Base-by-base conservation (phyloP, 192 early-diverging fungal species). In the Coemansia furcata region DNA sequence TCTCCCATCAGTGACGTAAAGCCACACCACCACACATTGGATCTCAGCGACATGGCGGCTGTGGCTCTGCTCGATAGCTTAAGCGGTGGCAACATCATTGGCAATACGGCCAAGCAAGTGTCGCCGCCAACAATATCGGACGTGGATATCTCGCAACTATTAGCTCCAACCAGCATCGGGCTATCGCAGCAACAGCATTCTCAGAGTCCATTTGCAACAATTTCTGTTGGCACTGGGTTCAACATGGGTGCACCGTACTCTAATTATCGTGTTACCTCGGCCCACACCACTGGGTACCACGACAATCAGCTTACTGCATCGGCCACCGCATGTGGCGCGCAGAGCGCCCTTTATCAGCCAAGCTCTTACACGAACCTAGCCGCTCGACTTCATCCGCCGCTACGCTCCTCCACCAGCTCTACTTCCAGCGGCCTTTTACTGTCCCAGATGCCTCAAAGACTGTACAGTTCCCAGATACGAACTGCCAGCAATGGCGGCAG, bases 1-100 rank as follows among this genome's bases (percentile, higher is more conserved):
- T 44, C 37, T 52, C 33, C 63, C 19, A 44, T 38, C 42, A 21
- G 38, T 35, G 55, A 43, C 19, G 8, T 32, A 21, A 67, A 58
- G 42, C 44, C 44, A 23, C 63, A 58, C 4, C 32, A 52, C 39
- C 54, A 63, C 50, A 50, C 50, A 43, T 49, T 78, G 52, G 71
- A 69, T 21, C 61, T 76, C 37, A 73, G 76, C 47, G 80, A 82
- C 44, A 82, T 82, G 57, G 74, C 80, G 6, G 80, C 80, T 0
- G 80, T 82, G 8, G 80, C 80, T 3, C 54, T 82, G 21, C 74
- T 82, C 15, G 80, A 77, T 44, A 82, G 80, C 40, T 43, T 82
- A 29, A 77, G 80, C 64, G 66, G 63, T 19, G 68, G 65, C 35
- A n/a, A 39, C 23, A 33, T 30, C 26, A 37, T 35, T 30, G 38